Base-by-base conservation (phyloP, 2,329 filamentous ascomycete genomes). In the Fusarium ambrosium region DNA sequence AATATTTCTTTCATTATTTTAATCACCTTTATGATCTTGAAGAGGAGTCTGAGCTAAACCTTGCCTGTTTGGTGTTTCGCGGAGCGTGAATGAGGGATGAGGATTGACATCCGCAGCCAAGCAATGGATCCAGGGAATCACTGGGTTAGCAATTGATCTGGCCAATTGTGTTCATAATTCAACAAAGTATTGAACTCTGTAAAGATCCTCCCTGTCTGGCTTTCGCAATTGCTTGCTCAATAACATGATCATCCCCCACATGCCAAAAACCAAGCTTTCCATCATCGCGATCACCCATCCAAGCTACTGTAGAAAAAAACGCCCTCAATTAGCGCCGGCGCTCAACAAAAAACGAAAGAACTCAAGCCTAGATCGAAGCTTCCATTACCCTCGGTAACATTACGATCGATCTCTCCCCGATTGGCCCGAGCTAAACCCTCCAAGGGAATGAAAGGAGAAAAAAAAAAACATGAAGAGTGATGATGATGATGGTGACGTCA, bases 401-500 rank as follows among this genome's bases (percentile, higher is more conserved):
- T 32, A 53, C 48, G 24, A 53, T 53, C 48, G 18, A 53, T 53
- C 48, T 66, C 22, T 60, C 29, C 48, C 53, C 41, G 59, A 70
- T 73, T 45, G 63, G n/a, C 39, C 22, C n/a, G 59, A 55, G 72
- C 63, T 53, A 64, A 32, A 36, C 51, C 56, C n/a, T 20, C 55
- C 68, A 48, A 41, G 68, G 72, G 71, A 65, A 74, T 62, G 10
- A 45, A 32, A 60, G 6, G 32, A 34, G 11, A 32, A 22, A 45
- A 24, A 45, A 24, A 32, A 45, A 45, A 22, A 24, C 41, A 36
- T 59, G 56, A 34, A 53, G 16, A 60, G 41, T 55, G 55, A 53
- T 71, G 73, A 75, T 75, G 73, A 39, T 64, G 73, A 39, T 64
- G 55, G 73, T 75, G 73, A 75, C 73, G 73, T 75, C 73, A 75